Percentiles rank a stretch among this genome's conserved stretches.
Conservation (phyloP, 805 yeast genomes). For the Candida sakaeoensis region DNA sequence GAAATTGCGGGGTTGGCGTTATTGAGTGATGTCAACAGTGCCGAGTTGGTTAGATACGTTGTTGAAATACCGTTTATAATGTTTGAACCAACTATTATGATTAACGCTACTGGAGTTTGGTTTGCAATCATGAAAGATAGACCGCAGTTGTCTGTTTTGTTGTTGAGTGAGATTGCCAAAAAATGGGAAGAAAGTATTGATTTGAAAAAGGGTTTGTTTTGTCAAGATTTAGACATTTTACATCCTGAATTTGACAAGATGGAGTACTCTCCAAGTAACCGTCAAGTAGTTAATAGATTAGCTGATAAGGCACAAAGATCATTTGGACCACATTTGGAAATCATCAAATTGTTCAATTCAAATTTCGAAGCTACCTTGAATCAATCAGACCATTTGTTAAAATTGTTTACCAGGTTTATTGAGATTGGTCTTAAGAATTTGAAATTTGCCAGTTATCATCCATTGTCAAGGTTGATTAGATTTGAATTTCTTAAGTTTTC, state of each 20-base stretch:
- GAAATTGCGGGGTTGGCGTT: constrained; percentile 37
- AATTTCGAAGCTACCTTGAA: constrained; percentile 76
- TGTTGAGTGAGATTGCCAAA: constrained; percentile 65
- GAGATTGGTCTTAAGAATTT: constrained; percentile 52
- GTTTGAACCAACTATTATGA: constrained; percentile 58
- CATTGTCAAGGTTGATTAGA: constrained; percentile 71
- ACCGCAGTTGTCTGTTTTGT: constrained; percentile 51
- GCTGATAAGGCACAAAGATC: constrained; percentile 47
- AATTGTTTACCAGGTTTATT: constrained; percentile 61
- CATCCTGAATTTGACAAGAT: constrained; percentile 65
- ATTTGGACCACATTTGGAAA: constrained; percentile 63
- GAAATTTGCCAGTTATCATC: constrained; percentile 69
- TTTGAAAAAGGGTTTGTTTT: constrained; percentile 60
- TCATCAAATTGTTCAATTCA: constrained; percentile 67
- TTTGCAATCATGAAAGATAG: constrained; percentile 68
- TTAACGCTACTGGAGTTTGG: constrained; percentile 76
- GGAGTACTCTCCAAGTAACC: constrained; percentile 88
- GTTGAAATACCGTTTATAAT: constrained; percentile 68
- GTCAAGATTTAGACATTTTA: constrained; percentile 48
- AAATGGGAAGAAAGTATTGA: constrained; percentile 68
- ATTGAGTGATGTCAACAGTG: constrained; percentile 34
- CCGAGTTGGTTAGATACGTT: constrained; percentile 47
- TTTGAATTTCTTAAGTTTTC: constrained; percentile 72
- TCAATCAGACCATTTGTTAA: constrained; percentile 66
- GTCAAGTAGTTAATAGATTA: constrained; percentile 48